Evolutionary conservation across 805 yeast genomes (phyloP).

Genomic region (Kuraishia cidri): DNA sequence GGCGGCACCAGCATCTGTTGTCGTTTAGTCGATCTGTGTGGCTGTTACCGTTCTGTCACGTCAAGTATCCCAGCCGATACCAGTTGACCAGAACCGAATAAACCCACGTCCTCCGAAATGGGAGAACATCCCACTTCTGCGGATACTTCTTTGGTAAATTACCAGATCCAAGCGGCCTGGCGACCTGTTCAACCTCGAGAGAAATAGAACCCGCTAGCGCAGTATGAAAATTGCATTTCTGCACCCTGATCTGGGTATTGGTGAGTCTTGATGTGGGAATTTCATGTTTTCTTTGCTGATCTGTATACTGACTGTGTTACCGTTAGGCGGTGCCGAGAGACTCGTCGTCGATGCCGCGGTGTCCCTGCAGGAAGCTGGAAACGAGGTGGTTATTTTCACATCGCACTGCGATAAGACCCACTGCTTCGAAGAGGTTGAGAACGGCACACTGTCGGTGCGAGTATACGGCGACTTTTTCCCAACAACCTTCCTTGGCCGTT

Average conservation of each 20-base stretch:
- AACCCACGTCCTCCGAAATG: too few species aligned
- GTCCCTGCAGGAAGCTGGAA: slow-evolving; percentile 60
- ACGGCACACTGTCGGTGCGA: slow-evolving; percentile 45
- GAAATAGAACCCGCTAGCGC: too few species aligned
- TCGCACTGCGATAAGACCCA: slow-evolving; percentile 85
- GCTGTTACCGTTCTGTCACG: too few species aligned
- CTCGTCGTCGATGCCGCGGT: slow-evolving; percentile 94
- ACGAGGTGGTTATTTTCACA: slow-evolving; percentile 56
- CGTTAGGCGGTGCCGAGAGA: slow-evolving; percentile 80
- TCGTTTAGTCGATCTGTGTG: not conserved
- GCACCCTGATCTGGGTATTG: slow-evolving; percentile 96
- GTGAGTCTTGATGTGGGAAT: slow-evolving; percentile 16
- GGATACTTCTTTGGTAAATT: too few species aligned
- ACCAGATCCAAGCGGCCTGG: too few species aligned
- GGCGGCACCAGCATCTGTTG: slow-evolving; percentile 78
- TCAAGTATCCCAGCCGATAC: too few species aligned
- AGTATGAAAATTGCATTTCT: slow-evolving; percentile 74
- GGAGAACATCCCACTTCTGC: too few species aligned
- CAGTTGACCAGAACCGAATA: too few species aligned
- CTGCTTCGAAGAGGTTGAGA: slow-evolving; percentile 83
- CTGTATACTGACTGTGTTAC: not conserved
- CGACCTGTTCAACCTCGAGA: too few species aligned
- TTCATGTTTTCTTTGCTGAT: not conserved
- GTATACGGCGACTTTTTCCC: slow-evolving; percentile 87
- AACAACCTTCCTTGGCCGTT: slow-evolving; percentile 50